Percentiles rank a stretch among this genome's conserved stretches.
These are phyloP conservation scores for Paracorniculantispora psalliotae DNA, from an alignment of 2,329 filamentous ascomycete genomes.

Conservation along the genomic window DNA sequence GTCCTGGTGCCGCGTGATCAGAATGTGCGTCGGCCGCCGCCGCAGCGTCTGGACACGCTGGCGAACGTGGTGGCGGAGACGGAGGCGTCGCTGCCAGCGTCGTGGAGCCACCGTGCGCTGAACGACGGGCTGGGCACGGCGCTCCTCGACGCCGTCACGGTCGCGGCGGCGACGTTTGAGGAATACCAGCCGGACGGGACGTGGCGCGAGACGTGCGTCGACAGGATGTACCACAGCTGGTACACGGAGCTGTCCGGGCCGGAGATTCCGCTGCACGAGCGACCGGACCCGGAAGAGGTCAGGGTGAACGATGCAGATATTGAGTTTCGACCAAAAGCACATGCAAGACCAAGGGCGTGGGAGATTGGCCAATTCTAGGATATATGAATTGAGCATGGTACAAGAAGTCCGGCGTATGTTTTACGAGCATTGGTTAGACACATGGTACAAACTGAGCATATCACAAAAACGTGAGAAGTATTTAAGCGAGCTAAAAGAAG, in stretches of 20 bases:
- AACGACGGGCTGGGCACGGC: not conserved
- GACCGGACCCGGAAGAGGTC: not conserved
- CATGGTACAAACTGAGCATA: too few species aligned
- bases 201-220: not conserved
- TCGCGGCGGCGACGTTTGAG: not conserved
- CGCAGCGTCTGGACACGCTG: not conserved
- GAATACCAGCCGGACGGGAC: conserved; percentile 2
- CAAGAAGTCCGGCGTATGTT: too few species aligned
- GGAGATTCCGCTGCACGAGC: not conserved
- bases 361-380: too few species aligned
- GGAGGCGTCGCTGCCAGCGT: not conserved
- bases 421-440: too few species aligned
- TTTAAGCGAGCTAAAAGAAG: too few species aligned
- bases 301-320: not conserved
- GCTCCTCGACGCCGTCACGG: not conserved
- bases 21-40: too few species aligned
- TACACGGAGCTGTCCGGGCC: not conserved
- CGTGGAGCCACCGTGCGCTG: not conserved
- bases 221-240: not conserved
- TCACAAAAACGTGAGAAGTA: too few species aligned
- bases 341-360: too few species aligned
- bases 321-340: conserved; percentile 1
- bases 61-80: not conserved
- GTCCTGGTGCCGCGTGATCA: too few species aligned
- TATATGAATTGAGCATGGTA: too few species aligned